Percentiles rank a stretch among this genome's conserved stretches.
Evolutionary conservation across 2,329 filamentous ascomycete genomes (phyloP).

Genomic region (Chrysosporium keratinophilum): DNA sequence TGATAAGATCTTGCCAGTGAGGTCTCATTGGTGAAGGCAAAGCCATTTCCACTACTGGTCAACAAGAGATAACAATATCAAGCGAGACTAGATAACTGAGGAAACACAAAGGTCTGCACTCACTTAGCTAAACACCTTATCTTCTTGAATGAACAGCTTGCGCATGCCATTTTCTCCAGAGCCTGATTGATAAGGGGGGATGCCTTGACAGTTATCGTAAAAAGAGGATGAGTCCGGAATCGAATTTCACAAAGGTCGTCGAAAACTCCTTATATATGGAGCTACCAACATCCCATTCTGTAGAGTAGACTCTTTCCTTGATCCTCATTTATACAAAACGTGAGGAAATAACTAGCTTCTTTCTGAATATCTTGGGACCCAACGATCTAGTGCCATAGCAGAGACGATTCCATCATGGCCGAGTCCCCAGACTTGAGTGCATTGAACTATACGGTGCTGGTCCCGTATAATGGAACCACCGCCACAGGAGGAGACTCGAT

Average conservation of each 20-base stretch:
- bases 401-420: conserved; percentile 1
- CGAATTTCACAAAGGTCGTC: background rate
- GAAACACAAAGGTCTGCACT: too few species aligned
- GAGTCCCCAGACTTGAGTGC: conserved; percentile 6
- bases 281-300: background rate
- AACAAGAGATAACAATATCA: too few species aligned
- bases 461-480: conserved; percentile 53
- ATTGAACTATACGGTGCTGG: conserved; percentile 19
- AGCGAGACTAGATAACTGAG: too few species aligned
- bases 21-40: too few species aligned
- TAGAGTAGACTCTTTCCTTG: background rate
- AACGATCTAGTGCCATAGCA: background rate
- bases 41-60: too few species aligned
- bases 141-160: too few species aligned
- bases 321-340: background rate
- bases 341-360: background rate
- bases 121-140: too few species aligned
- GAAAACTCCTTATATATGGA: background rate
- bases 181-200: background rate
- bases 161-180: background rate
- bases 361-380: background rate
- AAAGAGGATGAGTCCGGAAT: background rate
- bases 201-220: background rate
- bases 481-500: conserved; percentile 52
- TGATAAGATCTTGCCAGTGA: background rate